A percentile compares a stretch with the other conserved stretches of the same genome.
These are phyloP conservation scores for Phytophthora sp. DNA, from an alignment of 352 stramenopile species.

Conservation along the genomic window DNA sequence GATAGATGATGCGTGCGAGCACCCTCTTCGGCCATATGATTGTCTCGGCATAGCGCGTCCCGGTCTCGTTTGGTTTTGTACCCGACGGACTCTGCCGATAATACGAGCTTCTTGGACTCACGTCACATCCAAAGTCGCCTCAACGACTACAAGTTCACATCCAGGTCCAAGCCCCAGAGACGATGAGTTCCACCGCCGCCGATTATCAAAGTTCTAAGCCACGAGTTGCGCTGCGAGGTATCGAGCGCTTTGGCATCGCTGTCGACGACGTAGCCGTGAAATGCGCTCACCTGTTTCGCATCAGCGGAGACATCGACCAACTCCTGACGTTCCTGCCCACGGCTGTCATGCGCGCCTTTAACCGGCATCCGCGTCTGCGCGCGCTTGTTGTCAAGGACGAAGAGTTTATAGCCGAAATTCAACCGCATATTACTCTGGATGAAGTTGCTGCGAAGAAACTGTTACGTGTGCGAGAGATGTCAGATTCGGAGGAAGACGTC, in stretches of 20 bases:
- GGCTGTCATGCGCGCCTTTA: conserved; percentile 61
- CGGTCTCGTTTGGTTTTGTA: too few relatives aligned
- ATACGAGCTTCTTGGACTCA: too few relatives aligned
- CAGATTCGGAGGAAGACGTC: conserved; percentile 22
- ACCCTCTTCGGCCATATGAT: too few relatives aligned
- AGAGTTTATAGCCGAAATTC: conserved; percentile 47
- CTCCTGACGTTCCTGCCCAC: conserved; percentile 49
- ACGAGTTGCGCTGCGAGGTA: conserved; percentile 31
- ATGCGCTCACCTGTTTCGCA: conserved; percentile 40
- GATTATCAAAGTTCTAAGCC: background rate
- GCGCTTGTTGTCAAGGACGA: conserved; percentile 40
- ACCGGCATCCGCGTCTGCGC: conserved; percentile 65
- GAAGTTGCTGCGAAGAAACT: conserved; percentile 39
- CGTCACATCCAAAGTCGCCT: background rate
- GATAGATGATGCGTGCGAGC: too few relatives aligned
- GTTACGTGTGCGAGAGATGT: conserved; percentile 40
- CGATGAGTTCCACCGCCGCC: background rate
- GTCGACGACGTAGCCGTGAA: conserved; percentile 39
- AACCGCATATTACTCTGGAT: conserved; percentile 44
- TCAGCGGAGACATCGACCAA: conserved; percentile 45
- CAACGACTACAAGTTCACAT: background rate
- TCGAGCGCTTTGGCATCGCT: conserved; percentile 46
- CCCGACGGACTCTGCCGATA: too few relatives aligned
- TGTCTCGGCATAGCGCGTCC: too few relatives aligned
- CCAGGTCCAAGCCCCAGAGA: background rate